Evolutionary conservation across 805 yeast genomes (phyloP).

Genomic region (Wickerhamomyces sydowiorum): DNA sequence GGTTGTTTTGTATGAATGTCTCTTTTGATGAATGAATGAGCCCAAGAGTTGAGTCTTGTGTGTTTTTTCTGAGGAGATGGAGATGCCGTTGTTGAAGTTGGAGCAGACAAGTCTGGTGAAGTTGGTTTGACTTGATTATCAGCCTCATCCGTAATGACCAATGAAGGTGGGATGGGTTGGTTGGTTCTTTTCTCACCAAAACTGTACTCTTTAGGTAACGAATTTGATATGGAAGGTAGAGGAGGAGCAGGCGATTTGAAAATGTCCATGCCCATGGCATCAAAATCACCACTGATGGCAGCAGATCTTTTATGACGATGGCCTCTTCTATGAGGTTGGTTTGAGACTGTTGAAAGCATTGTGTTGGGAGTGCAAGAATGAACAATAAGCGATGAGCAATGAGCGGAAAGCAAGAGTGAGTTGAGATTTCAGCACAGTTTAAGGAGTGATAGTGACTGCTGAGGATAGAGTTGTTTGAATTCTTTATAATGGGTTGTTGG

Average conservation of each 20-base stretch:
- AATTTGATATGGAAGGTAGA: background rate
- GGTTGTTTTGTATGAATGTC: background rate
- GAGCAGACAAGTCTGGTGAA: background rate
- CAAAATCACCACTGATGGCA: constrained; percentile 85
- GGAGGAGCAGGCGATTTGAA: constrained; percentile 9
- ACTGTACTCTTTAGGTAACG: constrained; percentile 1
- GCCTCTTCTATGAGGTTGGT: constrained; percentile 34
- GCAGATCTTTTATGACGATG: constrained; percentile 85
- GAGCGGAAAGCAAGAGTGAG: too few species aligned
- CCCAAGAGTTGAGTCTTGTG: constrained; percentile 33
- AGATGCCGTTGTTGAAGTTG: constrained; percentile 9
- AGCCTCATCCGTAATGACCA: constrained; percentile 12
- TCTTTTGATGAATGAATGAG: constrained; percentile 24
- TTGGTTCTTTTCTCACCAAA: background rate
- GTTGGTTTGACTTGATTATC: constrained; percentile 1
- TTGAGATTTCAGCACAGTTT: too few species aligned
- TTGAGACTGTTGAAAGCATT: background rate
- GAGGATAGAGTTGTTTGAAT: too few species aligned
- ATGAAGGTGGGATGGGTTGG: constrained; percentile 3
- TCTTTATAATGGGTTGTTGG: too few species aligned
- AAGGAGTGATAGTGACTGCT: too few species aligned
- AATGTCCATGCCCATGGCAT: constrained; percentile 26
- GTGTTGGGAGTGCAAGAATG: too few species aligned
- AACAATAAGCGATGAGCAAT: too few species aligned
- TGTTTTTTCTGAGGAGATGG: constrained; percentile 24